Conservation (phyloP, 192 early-diverging fungal species). For the Irineochytrium annulatum region DNA sequence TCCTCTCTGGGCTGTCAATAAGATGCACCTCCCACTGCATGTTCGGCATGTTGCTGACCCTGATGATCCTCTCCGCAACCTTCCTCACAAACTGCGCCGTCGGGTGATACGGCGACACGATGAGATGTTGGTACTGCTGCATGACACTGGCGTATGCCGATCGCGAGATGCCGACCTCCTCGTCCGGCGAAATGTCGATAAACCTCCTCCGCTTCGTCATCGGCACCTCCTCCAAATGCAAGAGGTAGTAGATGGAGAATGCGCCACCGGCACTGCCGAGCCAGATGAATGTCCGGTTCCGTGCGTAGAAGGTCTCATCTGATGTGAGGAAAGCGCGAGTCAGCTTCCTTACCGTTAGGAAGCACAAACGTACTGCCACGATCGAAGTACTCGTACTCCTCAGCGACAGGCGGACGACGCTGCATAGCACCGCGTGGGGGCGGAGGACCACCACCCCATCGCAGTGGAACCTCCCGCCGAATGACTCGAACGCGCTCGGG, state of each 20-base stretch:
- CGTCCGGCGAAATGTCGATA: conserved; percentile 55
- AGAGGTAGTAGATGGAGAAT: conserved; percentile 19
- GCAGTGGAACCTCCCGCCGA: no score
- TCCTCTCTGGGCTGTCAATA: conserved; percentile 72
- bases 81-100: conserved; percentile 58
- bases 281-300: no score
- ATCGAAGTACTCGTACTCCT: no score
- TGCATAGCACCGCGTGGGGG: no score
- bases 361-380: no score
- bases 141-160: conserved; percentile 71
- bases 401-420: no score
- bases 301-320: no score
- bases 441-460: no score
- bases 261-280: no score
- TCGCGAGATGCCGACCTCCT: conserved; percentile 62
- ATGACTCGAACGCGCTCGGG: no score
- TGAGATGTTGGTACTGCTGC: conserved; percentile 52
- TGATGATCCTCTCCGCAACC: conserved; percentile 69
- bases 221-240: conserved; percentile 73
- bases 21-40: conserved; percentile 92
- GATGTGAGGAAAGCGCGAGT: no score
- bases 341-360: no score
- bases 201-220: conserved; percentile 62
- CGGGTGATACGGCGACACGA: conserved; percentile 68
- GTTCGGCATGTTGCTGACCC: conserved; percentile 55